Evolutionary conservation across 306 rosid genomes (phyloP), one percentile per base, ranked within the genome.

Genomic region (Casuarina equisetifolia): DNA sequence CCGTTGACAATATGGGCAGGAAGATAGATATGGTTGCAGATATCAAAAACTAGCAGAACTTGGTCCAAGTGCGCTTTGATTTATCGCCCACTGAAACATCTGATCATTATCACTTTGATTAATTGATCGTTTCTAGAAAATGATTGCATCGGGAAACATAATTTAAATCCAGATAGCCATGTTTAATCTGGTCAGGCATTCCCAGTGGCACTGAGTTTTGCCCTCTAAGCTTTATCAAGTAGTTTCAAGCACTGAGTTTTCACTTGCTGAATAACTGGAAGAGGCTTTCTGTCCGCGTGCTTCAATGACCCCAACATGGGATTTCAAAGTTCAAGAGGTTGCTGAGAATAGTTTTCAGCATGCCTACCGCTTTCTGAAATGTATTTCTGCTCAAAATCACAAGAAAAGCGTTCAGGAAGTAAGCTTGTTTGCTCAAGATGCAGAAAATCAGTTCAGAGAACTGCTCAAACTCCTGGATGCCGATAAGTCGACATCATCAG

Each of bases 301-400:
- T 68, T 74, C 83, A 32, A 69, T 19, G 79, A 54, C 48, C 43
- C 75, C 75, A 43, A 75, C 42, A 48, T 68, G 48, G 78, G 63
- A 75, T 75, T 49, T 69, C 58, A 75, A 16, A 75, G 9, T 74
- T 59, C 80, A 75, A 20, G 76, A 80, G 53, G 79, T n/a, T 75
- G 79, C 80, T 80, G 76, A 69, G 70, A 80, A 36, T 40, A 75
- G 80, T 50, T 42, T 80, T 6, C 35, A 35, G 32, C 49, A 62
- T 58, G 84, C 84, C 71, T 35, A 69, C 32, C 72, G 7, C 66
- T 53, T 80, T 38, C 25, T 80, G 62, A 36, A 46, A 49, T 59
- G 72, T 49, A 50, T 80, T 7, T 79, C 82, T 2, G 57, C 44
- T 42, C 46, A 61, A 20, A 80, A 75, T 43, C 72, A 49, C 63